Evolutionary conservation across 306 rosid genomes (phyloP), one percentile per base, ranked within the genome.

Genomic region (Crotalaria pallida): DNA sequence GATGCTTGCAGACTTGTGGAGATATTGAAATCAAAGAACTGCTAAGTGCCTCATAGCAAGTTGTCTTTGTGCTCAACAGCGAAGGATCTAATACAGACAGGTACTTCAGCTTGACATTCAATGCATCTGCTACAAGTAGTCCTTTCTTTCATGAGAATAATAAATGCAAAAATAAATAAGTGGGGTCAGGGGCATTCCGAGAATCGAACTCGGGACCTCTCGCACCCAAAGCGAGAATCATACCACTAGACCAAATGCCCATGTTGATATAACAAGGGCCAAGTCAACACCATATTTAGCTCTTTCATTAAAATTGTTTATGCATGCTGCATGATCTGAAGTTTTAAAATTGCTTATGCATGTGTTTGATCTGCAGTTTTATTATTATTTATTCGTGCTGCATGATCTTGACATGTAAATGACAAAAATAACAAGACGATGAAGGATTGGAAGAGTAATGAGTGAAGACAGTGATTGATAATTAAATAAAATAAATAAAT

Each of bases 201-300:
- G 87, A 85, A 82, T 80, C 41, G 67, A 74, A 76, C 77, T 77
- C 76, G 84, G 81, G 83, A 82, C 84, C 87, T 77, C 81, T 80
- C 48, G 78, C 85, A 82, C 80, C 85, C 85, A 55, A 77, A 83
- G 80, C 80, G 71, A 83, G 82, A 83, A 83, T 78, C 86, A 83
- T 83, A 73, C 87, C 84, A 79, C 84, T 73, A 77, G 84, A 80
- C 88, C 85, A 80, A 84, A 82, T 76, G 84, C 79, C 89, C 86
- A 16, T 2, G 13, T 41, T 49, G 16, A 6, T 1, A 1, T 8
- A 1, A 4, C 0, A 0, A n/a, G 12, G 6, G 70, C 1, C 7
- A 33, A 10, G 56, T 33, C 0, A 61, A 38, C 1, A 12, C 0
- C 67, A 21, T 65, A 0, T 10, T 22, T 13, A 6, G 5, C 7